Conservation (phyloP, 345 rosid genomes). For the Pugionium dolabratum region DNA sequence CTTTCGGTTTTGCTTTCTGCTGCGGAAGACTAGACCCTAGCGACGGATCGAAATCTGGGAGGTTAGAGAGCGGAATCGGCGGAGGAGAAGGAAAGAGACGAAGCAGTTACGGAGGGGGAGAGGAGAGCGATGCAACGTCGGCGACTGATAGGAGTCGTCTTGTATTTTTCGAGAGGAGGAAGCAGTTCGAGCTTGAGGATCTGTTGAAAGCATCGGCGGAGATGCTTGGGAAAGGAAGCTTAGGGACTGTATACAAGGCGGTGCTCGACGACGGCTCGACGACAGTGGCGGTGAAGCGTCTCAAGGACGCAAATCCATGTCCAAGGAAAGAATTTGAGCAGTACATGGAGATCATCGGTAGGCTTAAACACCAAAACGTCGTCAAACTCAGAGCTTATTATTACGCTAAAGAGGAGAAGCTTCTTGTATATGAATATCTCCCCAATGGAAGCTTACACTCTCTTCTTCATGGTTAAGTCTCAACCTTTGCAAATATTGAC, state of each 20-base stretch:
- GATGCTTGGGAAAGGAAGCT: slow-evolving; percentile 92
- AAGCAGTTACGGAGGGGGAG: slow-evolving; percentile 46
- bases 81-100: slow-evolving; percentile 58
- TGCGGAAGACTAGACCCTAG: slow-evolving; percentile 54
- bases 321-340: slow-evolving; percentile 86
- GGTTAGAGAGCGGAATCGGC: slow-evolving; percentile 52
- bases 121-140: slow-evolving; percentile 79
- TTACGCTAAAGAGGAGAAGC: slow-evolving; percentile 92
- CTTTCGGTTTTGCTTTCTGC: slow-evolving; percentile 67
- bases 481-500: background rate
- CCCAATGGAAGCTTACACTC: slow-evolving; percentile 85
- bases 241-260: slow-evolving; percentile 91
- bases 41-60: slow-evolving; percentile 46
- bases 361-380: slow-evolving; percentile 70
- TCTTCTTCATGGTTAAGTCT: slow-evolving; percentile 75
- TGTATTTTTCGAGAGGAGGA: slow-evolving; percentile 78
- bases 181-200: slow-evolving; percentile 82
- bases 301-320: slow-evolving; percentile 94
- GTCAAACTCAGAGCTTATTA: slow-evolving; percentile 83
- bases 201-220: slow-evolving; percentile 90
- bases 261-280: slow-evolving; percentile 73
- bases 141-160: slow-evolving; percentile 71
- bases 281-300: slow-evolving; percentile 86
- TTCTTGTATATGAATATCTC: slow-evolving; percentile 85
- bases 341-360: slow-evolving; percentile 90